These are phyloP conservation scores for Xylariaceae sp. DNA, from an alignment of 2,329 filamentous ascomycete genomes.

Conservation along the genomic window DNA sequence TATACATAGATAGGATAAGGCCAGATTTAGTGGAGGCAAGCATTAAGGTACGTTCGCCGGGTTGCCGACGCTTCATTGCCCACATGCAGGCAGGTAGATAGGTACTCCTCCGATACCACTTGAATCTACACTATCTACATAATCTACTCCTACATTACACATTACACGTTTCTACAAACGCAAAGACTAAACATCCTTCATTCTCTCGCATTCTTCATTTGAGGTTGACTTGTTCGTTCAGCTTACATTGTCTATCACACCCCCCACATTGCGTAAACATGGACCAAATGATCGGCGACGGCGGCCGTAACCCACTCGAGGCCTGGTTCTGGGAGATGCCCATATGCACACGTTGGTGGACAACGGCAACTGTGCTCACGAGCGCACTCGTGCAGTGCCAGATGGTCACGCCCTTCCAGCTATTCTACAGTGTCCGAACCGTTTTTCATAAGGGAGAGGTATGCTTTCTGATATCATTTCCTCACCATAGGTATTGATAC, in stretches of 20 bases:
- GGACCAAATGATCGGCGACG: slow-evolving; percentile 66
- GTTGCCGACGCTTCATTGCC: too few species aligned
- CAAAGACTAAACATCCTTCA: background rate
- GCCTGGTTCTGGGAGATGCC: slow-evolving; percentile 99
- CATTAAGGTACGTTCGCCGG: too few species aligned
- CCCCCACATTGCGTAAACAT: slow-evolving; percentile 43
- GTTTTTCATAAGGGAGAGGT: slow-evolving; percentile 95
- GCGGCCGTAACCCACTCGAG: slow-evolving; percentile 79
- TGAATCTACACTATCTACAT: too few species aligned
- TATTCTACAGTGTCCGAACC: slow-evolving; percentile 94
- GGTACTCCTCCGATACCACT: too few species aligned
- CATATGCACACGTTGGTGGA: slow-evolving; percentile 95
- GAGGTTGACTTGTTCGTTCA: slow-evolving; percentile 1
- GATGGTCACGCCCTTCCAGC: slow-evolving; percentile 89
- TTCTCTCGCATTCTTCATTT: background rate
- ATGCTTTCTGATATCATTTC: slow-evolving; percentile 42
- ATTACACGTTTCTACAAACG: background rate
- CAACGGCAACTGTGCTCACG: slow-evolving; percentile 85
- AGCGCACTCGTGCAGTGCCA: slow-evolving; percentile 93
- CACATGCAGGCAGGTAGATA: too few species aligned
- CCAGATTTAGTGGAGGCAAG: too few species aligned
- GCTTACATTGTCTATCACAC: background rate
- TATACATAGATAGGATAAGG: too few species aligned
- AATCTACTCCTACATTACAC: slow-evolving; percentile 2
- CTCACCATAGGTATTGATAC: slow-evolving; percentile 4